Conservation (phyloP, 371 early-diverging fungal genomes). For the Lichtheimia ornata region DNA sequence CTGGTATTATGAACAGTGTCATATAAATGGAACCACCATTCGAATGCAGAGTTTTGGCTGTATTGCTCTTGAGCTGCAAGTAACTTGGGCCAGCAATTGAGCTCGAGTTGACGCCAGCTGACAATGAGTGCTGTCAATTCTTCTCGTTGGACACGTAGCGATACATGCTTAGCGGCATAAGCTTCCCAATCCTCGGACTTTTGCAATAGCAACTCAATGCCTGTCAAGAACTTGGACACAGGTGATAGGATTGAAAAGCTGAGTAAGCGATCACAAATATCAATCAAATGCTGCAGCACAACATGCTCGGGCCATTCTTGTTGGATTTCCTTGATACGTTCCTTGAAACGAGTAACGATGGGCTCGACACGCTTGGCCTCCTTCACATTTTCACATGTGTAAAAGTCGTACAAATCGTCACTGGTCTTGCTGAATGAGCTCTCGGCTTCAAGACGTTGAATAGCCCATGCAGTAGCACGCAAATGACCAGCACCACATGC, state of each 20-base stretch:
- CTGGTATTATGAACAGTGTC: constrained; percentile 47
- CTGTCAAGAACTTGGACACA: constrained; percentile 88
- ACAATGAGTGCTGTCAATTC: constrained; percentile 79
- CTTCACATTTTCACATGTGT: constrained; percentile 76
- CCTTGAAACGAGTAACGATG: constrained; percentile 66
- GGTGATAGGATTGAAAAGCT: constrained; percentile 82
- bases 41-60: constrained; percentile 61
- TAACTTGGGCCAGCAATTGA: constrained; percentile 89
- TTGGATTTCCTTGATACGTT: constrained; percentile 45
- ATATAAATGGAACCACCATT: constrained; percentile 92
- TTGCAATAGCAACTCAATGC: constrained; percentile 82
- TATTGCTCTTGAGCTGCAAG: constrained; percentile 80
- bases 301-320: constrained; percentile 92
- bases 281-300: constrained; percentile 74
- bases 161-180: constrained; percentile 84
- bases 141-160: constrained; percentile 72
- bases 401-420: constrained; percentile 81
- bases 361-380: constrained; percentile 74
- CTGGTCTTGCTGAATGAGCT: constrained; percentile 39
- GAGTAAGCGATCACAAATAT: constrained; percentile 71
- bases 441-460: constrained; percentile 40
- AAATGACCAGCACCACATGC: constrained; percentile 40
- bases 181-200: constrained; percentile 96
- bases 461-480: constrained; percentile 26
- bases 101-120: constrained; percentile 90